phyloP scores from a whole-genome alignment of 228 moss, liverwort and hornwort species.

The Sphagnum fallax region DNA sequence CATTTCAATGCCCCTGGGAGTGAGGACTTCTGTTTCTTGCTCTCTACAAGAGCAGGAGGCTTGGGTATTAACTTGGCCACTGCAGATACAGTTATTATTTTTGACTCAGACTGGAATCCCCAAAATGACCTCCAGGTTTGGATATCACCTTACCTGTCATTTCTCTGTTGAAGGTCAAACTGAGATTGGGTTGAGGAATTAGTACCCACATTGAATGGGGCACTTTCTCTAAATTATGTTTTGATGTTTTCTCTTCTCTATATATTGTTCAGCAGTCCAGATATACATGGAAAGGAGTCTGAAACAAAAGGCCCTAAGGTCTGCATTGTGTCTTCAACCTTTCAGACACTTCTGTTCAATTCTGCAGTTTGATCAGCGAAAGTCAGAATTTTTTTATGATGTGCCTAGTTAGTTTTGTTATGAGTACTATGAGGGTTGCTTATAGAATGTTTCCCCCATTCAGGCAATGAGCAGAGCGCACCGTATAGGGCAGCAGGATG shows the following conservation, averaged over 20 bases:
- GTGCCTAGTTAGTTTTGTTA: too few relatives aligned
- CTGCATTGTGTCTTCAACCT: background rate
- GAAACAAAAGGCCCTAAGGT: too few relatives aligned
- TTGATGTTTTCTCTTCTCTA: too few relatives aligned
- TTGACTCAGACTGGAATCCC: conserved; percentile 99
- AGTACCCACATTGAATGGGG: too few relatives aligned
- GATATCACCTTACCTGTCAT: background rate
- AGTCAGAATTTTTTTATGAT: too few relatives aligned
- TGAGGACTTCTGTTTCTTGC: conserved; percentile 95
- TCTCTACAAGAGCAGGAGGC: conserved; percentile 98
- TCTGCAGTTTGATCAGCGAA: too few relatives aligned
- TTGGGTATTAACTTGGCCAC: conserved; percentile 98
- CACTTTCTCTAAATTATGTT: too few relatives aligned
- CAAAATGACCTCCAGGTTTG: conserved; percentile 97
- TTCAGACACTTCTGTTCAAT: background rate
- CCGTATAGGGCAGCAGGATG: conserved; percentile 98
- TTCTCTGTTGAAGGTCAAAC: background rate
- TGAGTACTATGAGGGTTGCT: too few relatives aligned
- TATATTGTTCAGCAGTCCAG: too few relatives aligned
- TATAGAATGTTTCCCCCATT: background rate
- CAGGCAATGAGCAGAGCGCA: conserved; percentile 99
- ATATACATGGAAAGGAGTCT: too few relatives aligned
- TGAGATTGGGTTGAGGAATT: background rate
- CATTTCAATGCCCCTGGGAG: conserved; percentile 99
- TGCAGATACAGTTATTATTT: conserved; percentile 97